phyloP scores from a whole-genome alignment of 1,139 yeast species.

The Magnusiomyces fungicola region DNA sequence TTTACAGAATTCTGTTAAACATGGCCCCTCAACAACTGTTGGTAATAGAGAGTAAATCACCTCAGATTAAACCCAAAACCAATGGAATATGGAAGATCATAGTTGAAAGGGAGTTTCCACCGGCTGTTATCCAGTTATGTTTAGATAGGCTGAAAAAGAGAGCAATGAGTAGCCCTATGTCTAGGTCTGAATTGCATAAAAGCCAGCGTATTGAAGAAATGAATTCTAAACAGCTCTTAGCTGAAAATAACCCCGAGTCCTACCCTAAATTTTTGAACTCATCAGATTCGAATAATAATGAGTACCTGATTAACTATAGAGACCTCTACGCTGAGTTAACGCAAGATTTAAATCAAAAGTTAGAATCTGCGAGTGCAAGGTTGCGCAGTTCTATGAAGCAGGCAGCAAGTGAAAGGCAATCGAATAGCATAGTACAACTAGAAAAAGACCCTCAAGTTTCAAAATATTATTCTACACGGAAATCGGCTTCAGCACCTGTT shows the following conservation, averaged over 20 bases:
- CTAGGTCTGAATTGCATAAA: too few relatives aligned
- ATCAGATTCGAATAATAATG: too few relatives aligned
- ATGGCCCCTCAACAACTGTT: conserved; percentile 2
- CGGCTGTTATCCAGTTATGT: too few relatives aligned
- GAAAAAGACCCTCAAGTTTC: not conserved
- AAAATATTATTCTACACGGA: not conserved
- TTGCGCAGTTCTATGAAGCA: not conserved
- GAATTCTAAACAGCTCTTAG: too few relatives aligned
- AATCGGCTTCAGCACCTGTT: not conserved
- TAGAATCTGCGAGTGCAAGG: not conserved
- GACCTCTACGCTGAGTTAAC: not conserved
- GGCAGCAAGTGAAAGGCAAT: not conserved
- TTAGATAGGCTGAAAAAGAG: too few relatives aligned
- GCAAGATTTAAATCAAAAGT: not conserved
- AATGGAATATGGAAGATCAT: not conserved
- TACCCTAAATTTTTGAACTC: too few relatives aligned
- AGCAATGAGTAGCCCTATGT: too few relatives aligned
- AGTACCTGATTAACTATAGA: not conserved
- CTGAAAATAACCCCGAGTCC: too few relatives aligned
- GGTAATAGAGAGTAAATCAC: conserved; percentile 1
- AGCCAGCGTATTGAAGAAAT: too few relatives aligned
- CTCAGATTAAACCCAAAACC: not conserved
- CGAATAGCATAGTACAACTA: conserved; percentile 1
- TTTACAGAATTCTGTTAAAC: not conserved
- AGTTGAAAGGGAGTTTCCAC: conserved; percentile 1